phyloP scores from a whole-genome alignment of 1,139 yeast genomes.

The Williopsis jadinii region DNA sequence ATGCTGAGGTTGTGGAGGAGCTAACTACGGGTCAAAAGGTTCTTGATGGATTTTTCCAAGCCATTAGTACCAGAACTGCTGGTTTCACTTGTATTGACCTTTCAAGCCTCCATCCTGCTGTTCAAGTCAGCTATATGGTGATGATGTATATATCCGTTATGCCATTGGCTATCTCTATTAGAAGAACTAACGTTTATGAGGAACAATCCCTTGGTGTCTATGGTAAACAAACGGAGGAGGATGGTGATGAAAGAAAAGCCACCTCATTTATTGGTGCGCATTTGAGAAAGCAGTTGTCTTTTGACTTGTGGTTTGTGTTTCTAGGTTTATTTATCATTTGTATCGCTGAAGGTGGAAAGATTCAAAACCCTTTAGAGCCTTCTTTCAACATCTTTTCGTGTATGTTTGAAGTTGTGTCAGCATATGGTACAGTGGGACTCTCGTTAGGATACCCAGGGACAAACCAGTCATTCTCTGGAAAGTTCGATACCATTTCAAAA shows the following conservation, averaged over 20 bases:
- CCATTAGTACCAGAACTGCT: constrained; percentile 89
- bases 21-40: constrained; percentile 64
- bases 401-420: constrained; percentile 85
- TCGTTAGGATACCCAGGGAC: constrained; percentile 73
- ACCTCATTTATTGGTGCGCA: constrained; percentile 76
- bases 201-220: constrained; percentile 92
- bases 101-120: constrained; percentile 73
- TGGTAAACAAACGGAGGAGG: constrained; percentile 32
- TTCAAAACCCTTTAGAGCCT: constrained; percentile 36
- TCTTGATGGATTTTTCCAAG: constrained; percentile 81
- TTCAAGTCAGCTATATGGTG: constrained; percentile 86
- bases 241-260: constrained; percentile 21
- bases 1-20: constrained; percentile 37
- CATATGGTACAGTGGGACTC: constrained; percentile 94
- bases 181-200: constrained; percentile 95
- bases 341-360: constrained; percentile 68
- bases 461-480: constrained; percentile 63
- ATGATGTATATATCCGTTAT: constrained; percentile 98
- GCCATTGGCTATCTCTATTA: constrained; percentile 91
- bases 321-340: constrained; percentile 81
- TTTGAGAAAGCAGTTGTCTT: constrained; percentile 83
- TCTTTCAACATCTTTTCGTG: constrained; percentile 64
- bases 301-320: constrained; percentile 91
- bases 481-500: constrained; percentile 70
- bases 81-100: constrained; percentile 76